Evolutionary conservation across 495 filamentous ascomycete genomes (phyloP), one percentile per base, ranked within the genome.

Genomic region (Lentithecium fluviatile): DNA sequence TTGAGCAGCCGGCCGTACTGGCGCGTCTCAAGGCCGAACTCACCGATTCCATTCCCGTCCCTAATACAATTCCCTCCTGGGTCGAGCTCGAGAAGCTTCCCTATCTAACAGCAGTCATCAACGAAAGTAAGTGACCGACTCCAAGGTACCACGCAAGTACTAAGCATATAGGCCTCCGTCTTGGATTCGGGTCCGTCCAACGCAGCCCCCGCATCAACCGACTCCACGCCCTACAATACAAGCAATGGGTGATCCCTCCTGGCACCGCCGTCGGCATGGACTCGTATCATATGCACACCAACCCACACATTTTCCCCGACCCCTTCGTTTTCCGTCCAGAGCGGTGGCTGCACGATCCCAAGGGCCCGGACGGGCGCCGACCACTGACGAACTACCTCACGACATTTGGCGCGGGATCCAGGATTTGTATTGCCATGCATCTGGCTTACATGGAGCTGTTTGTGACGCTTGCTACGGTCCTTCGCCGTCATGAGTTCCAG

Each of bases 101-200:
- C 0, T 74, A 71, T 40, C 40, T 74, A 11, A 66, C 65, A 13
- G 71, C 73, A 19, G 23, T 74, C 5, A 66, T 75, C 48, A 71
- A 76, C 52, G 72, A 76, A 57, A n/a, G n/a, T n/a, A n/a, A n/a
- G n/a, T n/a, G n/a, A n/a, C n/a, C n/a, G n/a, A n/a, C n/a, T n/a
- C n/a, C n/a, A n/a, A n/a, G n/a, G n/a, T n/a, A n/a, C n/a, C n/a
- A n/a, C n/a, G n/a, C n/a, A n/a, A n/a, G n/a, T n/a, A n/a, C n/a
- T n/a, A n/a, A n/a, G n/a, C n/a, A n/a, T 15, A 26, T 42, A 52
- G 36, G 2, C 43, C 45, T 13, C 45, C 43, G 56, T 58, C 15
- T 51, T 10, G 13, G 2, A 4, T 4, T 2, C 29, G 29, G 29
- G 3, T 10, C 3, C 3, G 29, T 32, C 29, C 29, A 32, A 10